Base-by-base conservation (phyloP, 106 monocot genomes). In the Acanthochlamys bracteata region DNA sequence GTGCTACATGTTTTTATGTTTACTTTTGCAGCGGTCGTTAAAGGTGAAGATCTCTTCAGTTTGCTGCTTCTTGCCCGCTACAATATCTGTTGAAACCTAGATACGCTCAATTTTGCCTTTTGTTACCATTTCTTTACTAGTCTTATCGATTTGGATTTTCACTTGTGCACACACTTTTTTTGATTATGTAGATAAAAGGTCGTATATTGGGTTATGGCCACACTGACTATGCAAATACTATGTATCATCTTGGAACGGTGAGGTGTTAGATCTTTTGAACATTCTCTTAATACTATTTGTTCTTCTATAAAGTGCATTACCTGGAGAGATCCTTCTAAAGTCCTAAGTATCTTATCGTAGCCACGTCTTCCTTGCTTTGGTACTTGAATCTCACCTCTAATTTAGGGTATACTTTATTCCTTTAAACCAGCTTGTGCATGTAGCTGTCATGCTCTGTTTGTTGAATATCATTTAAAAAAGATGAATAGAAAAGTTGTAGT, bases 231-330 rank as follows among this genome's bases (percentile, higher is more conserved):
- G 84, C 96, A 53, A 76, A 84, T 49, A 91, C 96, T 58, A 85
- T 96, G 84, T 83, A 88, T 78, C 88, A 91, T 78, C 87, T 96
- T 60, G 90, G 82, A 72, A 83, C 57, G 88, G 95, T 96, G 80
- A 73, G 51, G 2, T 71, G 25, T 53, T 51, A 16, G 16, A 61
- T 53, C 19, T 63, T 63, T 14, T 46, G 14, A 46, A 14, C 11
- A 46, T n/a, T n/a, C n/a, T n/a, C n/a, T n/a, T n/a, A n/a, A n/a
- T n/a, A n/a, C n/a, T n/a, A n/a, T n/a, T n/a, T n/a, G n/a, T n/a
- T n/a, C n/a, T n/a, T n/a, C n/a, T n/a, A n/a, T n/a, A n/a, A n/a
- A n/a, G n/a, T n/a, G n/a, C n/a, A n/a, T n/a, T n/a, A n/a, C n/a
- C n/a, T n/a, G n/a, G n/a, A n/a, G n/a, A n/a, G n/a, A n/a, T n/a